Evolutionary conservation across 768 basidiomycete species (phyloP), one percentile per base, ranked within the genome.

Genomic region (Peribolospora baueri): DNA sequence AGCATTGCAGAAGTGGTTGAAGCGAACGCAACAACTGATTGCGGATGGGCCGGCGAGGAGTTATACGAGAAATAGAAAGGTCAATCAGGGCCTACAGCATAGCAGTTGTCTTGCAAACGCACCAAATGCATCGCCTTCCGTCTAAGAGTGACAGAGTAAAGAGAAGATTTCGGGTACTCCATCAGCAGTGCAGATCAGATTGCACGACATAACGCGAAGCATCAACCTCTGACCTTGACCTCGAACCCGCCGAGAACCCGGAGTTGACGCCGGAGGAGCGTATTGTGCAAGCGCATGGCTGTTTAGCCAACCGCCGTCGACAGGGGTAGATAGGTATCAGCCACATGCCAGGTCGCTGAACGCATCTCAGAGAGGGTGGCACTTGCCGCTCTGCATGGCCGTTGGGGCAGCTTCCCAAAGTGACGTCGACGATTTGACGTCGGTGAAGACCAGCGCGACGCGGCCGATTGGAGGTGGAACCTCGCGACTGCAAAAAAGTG

Each of bases 91-190:
- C 25, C 25, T 25, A 25, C 25, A 25, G 25, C 25, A 25, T 25
- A 25, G 25, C 25, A 25, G 25, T 25, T 25, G 25, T 25, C 25
- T 25, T 25, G 25, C 25, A 25, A 25, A 25, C 25, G 25, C 25
- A 25, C 25, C 90, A 72, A 98, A 98, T 0, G 91, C 80, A 63
- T 97, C 93, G 39, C 93, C 93, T 79, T 98, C 93, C 8, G 93
- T 98, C 70, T 25, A 25, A 25, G 25, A 25, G 25, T 25, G 25
- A 25, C 25, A 25, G 25, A 25, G 25, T 25, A 25, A 25, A 25
- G 25, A 25, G 25, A 25, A 25, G 25, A 25, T 25, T 25, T 25
- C 25, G 25, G 25, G 25, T 25, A 25, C 25, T 25, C 25, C 25
- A 25, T 25, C 25, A 25, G 25, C 25, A 25, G 25, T 25, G 25